Evolutionary conservation across 2,329 filamentous ascomycete genomes (phyloP), one percentile per base, ranked within the genome.

Genomic region (Phyllosticta citrichinensis): DNA sequence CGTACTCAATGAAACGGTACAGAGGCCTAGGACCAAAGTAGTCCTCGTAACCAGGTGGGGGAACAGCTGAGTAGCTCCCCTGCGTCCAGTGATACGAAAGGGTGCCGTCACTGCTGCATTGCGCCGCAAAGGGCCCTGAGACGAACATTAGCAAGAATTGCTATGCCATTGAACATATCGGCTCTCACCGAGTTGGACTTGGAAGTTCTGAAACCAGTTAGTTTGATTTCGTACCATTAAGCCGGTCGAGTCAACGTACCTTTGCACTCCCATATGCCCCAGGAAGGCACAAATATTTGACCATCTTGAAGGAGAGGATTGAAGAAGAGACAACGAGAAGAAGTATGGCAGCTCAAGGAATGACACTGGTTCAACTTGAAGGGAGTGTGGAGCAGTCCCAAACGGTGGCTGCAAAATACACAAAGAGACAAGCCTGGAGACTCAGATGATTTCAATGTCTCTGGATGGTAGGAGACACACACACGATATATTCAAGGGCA

Each of bases 261-360:
- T 79, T 77, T 57, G 81, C 78, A 72, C 80, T 84, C 59, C 82
- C 81, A 68, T 80, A 84, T 22, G 82, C 80, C 64, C 82, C 82
- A 35, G 81, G 81, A 9, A 84, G 74, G 68, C 82, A 84, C 33
- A 84, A 70, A 58, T 84, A 80, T 66, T 75, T 81, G 81, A 84
- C 40, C 40, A 47, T 47, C 5, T 8, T 47, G 40, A 47, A 47
- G 40, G n/a, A n/a, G 17, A 1, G 17, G n/a, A 5, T n/a, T 3
- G n/a, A n/a, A n/a, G 14, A 47, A n/a, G 17, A n/a, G n/a, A 8
- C 3, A 1, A 19, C 2, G 3, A n/a, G 11, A 40, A 40, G 5
- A 9, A 0, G 1, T 17, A 17, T 22, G 22, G 22, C 22, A 14
- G 6, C 5, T 14, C 4, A 40, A 40, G 33, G 33, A 40, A 40